A percentile compares a stretch with the other conserved stretches of the same genome.
These are phyloP conservation scores for Paecilomyces formosus DNA, from an alignment of 2,329 filamentous ascomycete genomes.

Conservation along the genomic window DNA sequence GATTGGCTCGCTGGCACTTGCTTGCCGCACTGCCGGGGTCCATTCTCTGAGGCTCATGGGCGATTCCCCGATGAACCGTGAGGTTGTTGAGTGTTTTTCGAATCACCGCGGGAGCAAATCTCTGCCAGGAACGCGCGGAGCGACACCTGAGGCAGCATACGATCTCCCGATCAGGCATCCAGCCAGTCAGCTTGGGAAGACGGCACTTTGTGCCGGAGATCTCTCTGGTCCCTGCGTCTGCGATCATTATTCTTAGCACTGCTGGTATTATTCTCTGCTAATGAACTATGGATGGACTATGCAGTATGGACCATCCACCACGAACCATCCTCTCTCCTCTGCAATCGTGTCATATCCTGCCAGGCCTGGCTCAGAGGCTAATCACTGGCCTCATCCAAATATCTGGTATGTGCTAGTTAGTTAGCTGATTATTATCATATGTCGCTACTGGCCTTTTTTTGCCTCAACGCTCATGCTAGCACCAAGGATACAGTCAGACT, in stretches of 20 bases:
- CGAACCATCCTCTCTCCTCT: background rate
- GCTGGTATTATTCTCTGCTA: no score
- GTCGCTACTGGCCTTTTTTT: background rate
- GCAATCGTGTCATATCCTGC: background rate
- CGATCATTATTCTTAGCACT: no score
- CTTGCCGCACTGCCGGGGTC: background rate
- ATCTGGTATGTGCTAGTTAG: background rate
- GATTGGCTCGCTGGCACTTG: background rate
- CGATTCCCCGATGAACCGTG: background rate
- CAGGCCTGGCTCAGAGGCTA: no score
- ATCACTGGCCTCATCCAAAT: background rate
- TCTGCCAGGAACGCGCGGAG: background rate
- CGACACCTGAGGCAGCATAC: background rate
- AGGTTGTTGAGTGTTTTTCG: background rate
- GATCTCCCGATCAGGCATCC: background rate
- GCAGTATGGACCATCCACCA: background rate
- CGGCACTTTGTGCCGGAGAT: background rate
- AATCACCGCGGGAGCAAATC: background rate
- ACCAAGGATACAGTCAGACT: background rate
- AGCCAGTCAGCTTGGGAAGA: background rate
- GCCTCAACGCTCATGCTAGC: background rate
- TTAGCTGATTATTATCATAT: background rate
- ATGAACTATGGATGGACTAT: background rate
- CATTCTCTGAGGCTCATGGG: background rate
- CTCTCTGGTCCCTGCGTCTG: no score